Evolutionary conservation across 495 filamentous ascomycete genomes (phyloP), one percentile per base, ranked within the genome.

Genomic region (Darksidea phi): DNA sequence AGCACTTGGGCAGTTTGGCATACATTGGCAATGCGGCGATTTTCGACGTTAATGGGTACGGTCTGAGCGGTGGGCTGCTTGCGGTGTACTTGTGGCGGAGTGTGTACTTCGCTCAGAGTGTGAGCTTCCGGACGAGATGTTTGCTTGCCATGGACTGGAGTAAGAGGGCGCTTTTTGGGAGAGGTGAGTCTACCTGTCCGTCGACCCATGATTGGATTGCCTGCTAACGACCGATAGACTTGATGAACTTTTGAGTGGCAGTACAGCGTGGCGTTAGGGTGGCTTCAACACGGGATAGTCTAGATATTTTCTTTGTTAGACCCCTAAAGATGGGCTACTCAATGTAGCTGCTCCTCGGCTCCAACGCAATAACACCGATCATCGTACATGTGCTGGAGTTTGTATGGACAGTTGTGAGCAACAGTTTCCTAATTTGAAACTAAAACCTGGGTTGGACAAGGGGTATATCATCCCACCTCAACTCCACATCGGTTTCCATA

Each of bases 91-190:
- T 96, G 53, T 99, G 95, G 95, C 78, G 92, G 45, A 93, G 90
- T 66, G 86, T 97, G 32, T 99, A 99, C 75, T 97, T 99, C 75
- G 91, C 95, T 18, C 89, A 99, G 81, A 96, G 91, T 74, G 95
- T 99, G 42, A 96, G 91, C 71, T 80, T 96, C 48, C 77, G 95
- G 70, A 99, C 95, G 43, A 80, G 94, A 55, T 79, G 90, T 64
- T 74, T 99, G 73, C 76, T 99, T 78, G 91, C 91, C 0, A 97
- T 99, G 95, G 95, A 99, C 76, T 99, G 95, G 95, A 85, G 80
- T 10, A 99, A 97, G 84, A 82, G 95, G 73, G 87, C 89, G 13
- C 71, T 99, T 17, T 99, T 99, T 77, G 95, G 95, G 67, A 83
- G 95, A 86, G 94, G 93, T 96, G 75, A 80, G 70, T 57, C 51